Conservation (phyloP, 495 filamentous ascomycete species). For the Penicillium cinerascens region DNA sequence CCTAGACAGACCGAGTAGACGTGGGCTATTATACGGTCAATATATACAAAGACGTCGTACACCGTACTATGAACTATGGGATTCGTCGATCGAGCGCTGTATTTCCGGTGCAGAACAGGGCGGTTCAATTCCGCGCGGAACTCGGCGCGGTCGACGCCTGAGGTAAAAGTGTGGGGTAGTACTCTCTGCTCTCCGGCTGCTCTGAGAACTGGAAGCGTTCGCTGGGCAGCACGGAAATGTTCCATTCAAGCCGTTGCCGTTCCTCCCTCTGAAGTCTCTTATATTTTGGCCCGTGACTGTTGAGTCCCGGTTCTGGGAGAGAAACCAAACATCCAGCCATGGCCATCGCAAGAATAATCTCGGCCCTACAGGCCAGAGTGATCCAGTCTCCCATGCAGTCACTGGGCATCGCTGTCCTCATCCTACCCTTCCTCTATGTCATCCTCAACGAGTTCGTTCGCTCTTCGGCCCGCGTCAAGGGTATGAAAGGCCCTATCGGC, state of each 20-base stretch:
- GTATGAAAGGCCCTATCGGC: constrained; percentile 53
- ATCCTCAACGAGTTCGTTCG: constrained; percentile 53
- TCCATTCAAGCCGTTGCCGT: neutral
- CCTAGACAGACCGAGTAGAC: too few species aligned
- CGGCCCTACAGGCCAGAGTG: constrained; percentile 19
- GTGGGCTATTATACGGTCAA: too few species aligned
- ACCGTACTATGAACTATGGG: too few species aligned
- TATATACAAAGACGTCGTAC: too few species aligned
- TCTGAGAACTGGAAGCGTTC: neutral
- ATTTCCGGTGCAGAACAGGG: constrained; percentile 5
- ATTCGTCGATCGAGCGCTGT: neutral
- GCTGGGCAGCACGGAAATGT: constrained; percentile 6
- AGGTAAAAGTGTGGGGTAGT: constrained; percentile 17
- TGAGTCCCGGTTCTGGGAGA: neutral
- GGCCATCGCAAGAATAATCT: constrained; percentile 29
- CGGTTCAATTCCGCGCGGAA: constrained; percentile 9
- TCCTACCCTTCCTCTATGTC: constrained; percentile 43
- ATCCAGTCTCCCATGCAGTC: constrained; percentile 28
- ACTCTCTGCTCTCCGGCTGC: neutral
- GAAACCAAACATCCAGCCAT: constrained; percentile 12
- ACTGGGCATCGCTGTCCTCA: constrained; percentile 20
- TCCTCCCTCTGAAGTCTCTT: neutral
- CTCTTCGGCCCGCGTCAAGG: constrained; percentile 43
- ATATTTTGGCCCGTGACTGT: neutral
- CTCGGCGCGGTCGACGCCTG: constrained; percentile 4